A percentile compares a stretch with the other conserved stretches of the same genome.
Evolutionary conservation across 306 rosid species (phyloP).

Genomic region (Sesbania bispinosa): DNA sequence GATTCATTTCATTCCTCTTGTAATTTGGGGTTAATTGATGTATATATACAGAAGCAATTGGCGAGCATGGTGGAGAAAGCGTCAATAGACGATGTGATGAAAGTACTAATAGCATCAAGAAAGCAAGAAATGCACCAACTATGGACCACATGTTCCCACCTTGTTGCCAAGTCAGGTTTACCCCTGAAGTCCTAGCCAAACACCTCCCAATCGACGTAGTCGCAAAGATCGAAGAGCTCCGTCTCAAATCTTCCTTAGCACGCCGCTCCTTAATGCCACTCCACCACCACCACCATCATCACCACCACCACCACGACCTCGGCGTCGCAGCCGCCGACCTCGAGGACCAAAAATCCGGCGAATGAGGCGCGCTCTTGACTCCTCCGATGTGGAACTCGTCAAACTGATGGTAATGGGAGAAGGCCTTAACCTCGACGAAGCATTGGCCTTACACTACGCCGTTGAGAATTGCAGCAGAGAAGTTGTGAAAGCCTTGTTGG

Average conservation of each 20-base stretch:
- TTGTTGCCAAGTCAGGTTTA: constrained; percentile 89
- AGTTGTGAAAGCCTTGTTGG: constrained; percentile 84
- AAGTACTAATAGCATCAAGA: constrained; percentile 82
- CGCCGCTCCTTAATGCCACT: constrained; percentile 62
- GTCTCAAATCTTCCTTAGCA: constrained; percentile 72
- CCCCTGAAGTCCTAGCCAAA: constrained; percentile 84
- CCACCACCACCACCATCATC: constrained; percentile 47
- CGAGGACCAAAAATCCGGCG: constrained; percentile 93
- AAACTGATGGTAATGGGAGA: constrained; percentile 99
- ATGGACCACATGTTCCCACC: constrained; percentile 93
- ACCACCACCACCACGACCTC: constrained; percentile 54
- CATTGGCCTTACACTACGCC: constrained; percentile 81
- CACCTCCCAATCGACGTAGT: constrained; percentile 87
- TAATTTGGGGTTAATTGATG: neutral
- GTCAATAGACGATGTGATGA: constrained; percentile 97
- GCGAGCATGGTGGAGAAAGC: constrained; percentile 98
- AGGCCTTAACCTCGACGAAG: constrained; percentile 90
- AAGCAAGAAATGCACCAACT: constrained; percentile 98
- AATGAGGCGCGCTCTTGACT: constrained; percentile 86
- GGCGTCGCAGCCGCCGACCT: constrained; percentile 68
- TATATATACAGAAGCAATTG: constrained; percentile 92
- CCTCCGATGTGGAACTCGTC: constrained; percentile 91
- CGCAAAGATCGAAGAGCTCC: constrained; percentile 90
- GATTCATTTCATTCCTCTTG: neutral
- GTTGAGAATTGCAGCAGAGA: constrained; percentile 94